phyloP scores from a whole-genome alignment of 2,329 filamentous ascomycete genomes.

The Fusarium falciforme region DNA sequence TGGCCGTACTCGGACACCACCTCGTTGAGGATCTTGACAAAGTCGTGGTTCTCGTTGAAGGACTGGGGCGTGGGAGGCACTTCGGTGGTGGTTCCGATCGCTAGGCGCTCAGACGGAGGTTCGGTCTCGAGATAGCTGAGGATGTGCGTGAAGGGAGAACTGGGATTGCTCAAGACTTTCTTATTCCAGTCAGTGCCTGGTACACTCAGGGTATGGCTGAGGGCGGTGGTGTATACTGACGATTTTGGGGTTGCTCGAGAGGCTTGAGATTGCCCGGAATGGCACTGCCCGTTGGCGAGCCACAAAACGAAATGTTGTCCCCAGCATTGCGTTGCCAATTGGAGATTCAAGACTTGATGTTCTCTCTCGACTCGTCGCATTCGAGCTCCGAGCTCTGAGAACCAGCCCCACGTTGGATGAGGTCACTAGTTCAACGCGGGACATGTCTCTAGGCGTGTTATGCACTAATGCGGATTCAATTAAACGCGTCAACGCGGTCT shows the following conservation, averaged over 20 bases:
- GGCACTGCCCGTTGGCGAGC: slow-evolving; percentile 31
- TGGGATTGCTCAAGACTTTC: slow-evolving; percentile 68
- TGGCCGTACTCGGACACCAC: slow-evolving; percentile 67
- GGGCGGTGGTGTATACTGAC: slow-evolving; percentile 52
- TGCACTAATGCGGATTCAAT: slow-evolving; percentile 49
- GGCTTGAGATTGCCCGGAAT: slow-evolving; percentile 55
- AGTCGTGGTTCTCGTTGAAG: slow-evolving; percentile 69
- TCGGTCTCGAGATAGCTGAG: slow-evolving; percentile 69
- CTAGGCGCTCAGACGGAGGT: slow-evolving; percentile 64
- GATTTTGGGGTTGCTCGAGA: slow-evolving; percentile 65
- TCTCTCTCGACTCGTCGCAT: not conserved
- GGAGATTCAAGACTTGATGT: slow-evolving; percentile 4
- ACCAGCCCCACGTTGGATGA: slow-evolving; percentile 41
- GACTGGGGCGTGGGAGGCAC: slow-evolving; percentile 71
- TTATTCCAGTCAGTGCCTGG: slow-evolving; percentile 46
- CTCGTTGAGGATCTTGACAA: slow-evolving; percentile 68
- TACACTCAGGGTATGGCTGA: not conserved
- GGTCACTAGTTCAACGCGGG: slow-evolving; percentile 43
- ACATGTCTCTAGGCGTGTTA: slow-evolving; percentile 38
- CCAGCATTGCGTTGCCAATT: slow-evolving; percentile 41
- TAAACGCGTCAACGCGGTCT: slow-evolving; percentile 54
- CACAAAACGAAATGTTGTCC: slow-evolving; percentile 39
- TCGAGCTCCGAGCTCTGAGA: slow-evolving; percentile 16
- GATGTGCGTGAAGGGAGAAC: slow-evolving; percentile 60
- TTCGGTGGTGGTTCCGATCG: slow-evolving; percentile 68